Base-by-base conservation (phyloP, 2,329 filamentous ascomycete species). In the Dothideomycetidae sp. region DNA sequence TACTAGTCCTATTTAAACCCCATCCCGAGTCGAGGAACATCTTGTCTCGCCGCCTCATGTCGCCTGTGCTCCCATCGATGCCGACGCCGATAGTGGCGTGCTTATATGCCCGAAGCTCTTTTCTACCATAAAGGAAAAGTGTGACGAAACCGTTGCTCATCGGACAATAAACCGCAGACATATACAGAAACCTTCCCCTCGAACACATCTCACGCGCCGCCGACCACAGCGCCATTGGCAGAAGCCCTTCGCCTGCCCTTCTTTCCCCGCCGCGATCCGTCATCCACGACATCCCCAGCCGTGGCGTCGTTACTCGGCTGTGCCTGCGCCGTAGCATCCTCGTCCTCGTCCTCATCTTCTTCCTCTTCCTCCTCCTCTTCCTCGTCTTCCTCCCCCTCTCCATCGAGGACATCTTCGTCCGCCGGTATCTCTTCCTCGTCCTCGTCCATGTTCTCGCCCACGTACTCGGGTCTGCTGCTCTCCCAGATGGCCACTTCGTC, bases 401-500 rank as follows among this genome's bases (percentile, higher is more conserved):
- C 44, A 10, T 42, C 31, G 5, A 37, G 30, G 13, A 32, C 37
- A 17, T 34, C 37, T 31, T 42, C 39, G 11, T 42, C 44, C 12
- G 41, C 45, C 26, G 31, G 32, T 7, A 39, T 29, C 9, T 42
- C 42, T 15, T 40, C 36, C 14, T 32, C 28, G 7, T 42, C 39
- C 12, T 41, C 55, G 19, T 53, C 50, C 2, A 77, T 52, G 67
- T 39, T 46, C 48, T 41, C 48, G 43, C 38, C 53, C 44, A 45
- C 40, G 41, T 30, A 53, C 50, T 62, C 56, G 56, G 59, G 31
- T 56, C 51, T 33, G 53, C 47, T 42, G 56, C 5, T 34, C 5
- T 50, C 50, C 51, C 51, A 68, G 31, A 59, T 50, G 39, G 54
- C 52, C 43, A 59, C 59, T 61, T 98, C 90, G 53, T 98, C 85